Evolutionary conservation across 1,284 basidiomycete species (phyloP).

Genomic region (Volvariella surrecta): DNA sequence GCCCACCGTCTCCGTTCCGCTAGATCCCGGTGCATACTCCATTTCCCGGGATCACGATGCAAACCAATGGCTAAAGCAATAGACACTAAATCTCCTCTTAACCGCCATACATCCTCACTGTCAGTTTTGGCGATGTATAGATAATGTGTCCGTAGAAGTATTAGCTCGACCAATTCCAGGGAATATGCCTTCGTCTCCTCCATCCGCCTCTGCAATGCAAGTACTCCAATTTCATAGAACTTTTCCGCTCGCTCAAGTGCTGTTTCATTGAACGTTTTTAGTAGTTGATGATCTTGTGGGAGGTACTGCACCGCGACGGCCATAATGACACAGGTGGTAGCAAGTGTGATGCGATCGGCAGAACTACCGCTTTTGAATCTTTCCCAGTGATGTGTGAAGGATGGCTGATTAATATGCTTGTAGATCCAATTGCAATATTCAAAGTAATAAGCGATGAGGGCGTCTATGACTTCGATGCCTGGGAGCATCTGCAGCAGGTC

Average conservation of each 20-base stretch:
- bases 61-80: slow-evolving; percentile 74
- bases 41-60: slow-evolving; percentile 71
- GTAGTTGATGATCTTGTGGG: slow-evolving; percentile 51
- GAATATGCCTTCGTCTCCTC: slow-evolving; percentile 55
- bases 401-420: slow-evolving; percentile 56
- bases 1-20: slow-evolving; percentile 75
- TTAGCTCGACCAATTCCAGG: slow-evolving; percentile 66
- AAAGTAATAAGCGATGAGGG: slow-evolving; percentile 67
- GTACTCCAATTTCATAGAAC: slow-evolving; percentile 60
- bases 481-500: slow-evolving; percentile 65
- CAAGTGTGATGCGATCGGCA: slow-evolving; percentile 59
- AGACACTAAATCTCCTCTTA: slow-evolving; percentile 61
- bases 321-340: slow-evolving; percentile 63
- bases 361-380: slow-evolving; percentile 59
- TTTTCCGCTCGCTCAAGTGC: slow-evolving; percentile 51
- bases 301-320: slow-evolving; percentile 66
- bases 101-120: slow-evolving; percentile 70
- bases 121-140: slow-evolving; percentile 64
- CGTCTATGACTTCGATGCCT: slow-evolving; percentile 55
- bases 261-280: slow-evolving; percentile 36
- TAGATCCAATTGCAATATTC: slow-evolving; percentile 82
- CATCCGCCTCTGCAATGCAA: slow-evolving; percentile 54
- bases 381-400: slow-evolving; percentile 58
- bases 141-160: slow-evolving; percentile 62
- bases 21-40: slow-evolving; percentile 54